A percentile compares a stretch with the other conserved stretches of the same genome.
These are phyloP conservation scores for Psidium friedrichsthalianum DNA, from an alignment of 345 rosid genomes.

Conservation along the genomic window DNA sequence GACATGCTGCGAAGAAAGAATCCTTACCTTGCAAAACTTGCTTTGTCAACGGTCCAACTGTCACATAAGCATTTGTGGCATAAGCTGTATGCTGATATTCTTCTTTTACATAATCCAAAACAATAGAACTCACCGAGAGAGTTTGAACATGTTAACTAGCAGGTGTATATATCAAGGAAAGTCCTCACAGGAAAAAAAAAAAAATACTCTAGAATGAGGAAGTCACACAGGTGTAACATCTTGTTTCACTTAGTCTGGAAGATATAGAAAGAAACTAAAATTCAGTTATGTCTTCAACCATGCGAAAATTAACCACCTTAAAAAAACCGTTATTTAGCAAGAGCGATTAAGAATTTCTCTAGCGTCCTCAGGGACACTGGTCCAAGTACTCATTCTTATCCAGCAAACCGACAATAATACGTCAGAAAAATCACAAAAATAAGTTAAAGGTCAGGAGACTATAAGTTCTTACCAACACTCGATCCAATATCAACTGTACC, in stretches of 20 bases:
- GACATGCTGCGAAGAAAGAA: background rate
- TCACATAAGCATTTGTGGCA: slow-evolving; percentile 85
- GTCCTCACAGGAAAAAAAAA: background rate
- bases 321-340: background rate
- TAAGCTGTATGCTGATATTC: slow-evolving; percentile 95
- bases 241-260: background rate
- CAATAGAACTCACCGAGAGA: background rate
- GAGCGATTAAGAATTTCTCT: background rate
- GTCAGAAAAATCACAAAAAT: background rate
- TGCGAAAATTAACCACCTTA: background rate
- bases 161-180: background rate
- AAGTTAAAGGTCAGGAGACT: background rate
- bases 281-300: background rate
- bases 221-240: background rate
- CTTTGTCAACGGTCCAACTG: slow-evolving; percentile 69
- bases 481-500: slow-evolving; percentile 53
- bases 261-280: background rate
- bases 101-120: slow-evolving; percentile 39
- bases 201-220: background rate
- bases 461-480: slow-evolving; percentile 51
- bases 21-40: slow-evolving; percentile 64
- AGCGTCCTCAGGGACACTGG: background rate
- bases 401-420: background rate
- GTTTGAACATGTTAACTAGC: background rate
- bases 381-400: background rate